phyloP scores from a whole-genome alignment of 2,329 filamentous ascomycete species.

The Fusarium denticulatum region DNA sequence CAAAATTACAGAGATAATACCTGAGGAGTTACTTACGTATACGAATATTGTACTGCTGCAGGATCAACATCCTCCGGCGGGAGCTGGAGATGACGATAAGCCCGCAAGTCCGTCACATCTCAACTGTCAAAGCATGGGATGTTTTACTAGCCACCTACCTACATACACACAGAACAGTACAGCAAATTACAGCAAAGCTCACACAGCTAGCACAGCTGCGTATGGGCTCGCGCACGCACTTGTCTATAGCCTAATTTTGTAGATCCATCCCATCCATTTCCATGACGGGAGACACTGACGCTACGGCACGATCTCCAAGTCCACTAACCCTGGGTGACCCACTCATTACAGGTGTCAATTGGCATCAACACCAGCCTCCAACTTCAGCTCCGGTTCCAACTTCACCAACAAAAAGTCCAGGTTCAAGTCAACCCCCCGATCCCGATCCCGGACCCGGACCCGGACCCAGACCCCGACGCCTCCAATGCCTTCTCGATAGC shows the following conservation, averaged over 20 bases:
- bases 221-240: background rate
- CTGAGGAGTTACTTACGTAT: background rate
- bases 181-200: background rate
- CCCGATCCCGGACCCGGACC: background rate
- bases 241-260: background rate
- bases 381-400: background rate
- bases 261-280: conserved; percentile 10
- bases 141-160: background rate
- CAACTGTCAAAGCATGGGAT: background rate
- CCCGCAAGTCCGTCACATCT: background rate
- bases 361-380: conserved; percentile 25
- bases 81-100: background rate
- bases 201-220: background rate
- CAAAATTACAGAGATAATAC: background rate
- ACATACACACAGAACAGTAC: background rate
- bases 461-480: background rate
- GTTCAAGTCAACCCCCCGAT: background rate
- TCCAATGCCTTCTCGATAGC: conserved; percentile 31
- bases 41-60: conserved; percentile 4
- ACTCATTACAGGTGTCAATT: conserved; percentile 27
- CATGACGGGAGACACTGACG: conserved; percentile 18
- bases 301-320: conserved; percentile 31
- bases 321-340: conserved; percentile 33
- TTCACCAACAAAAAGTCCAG: conserved; percentile 3
- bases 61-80: background rate